Percentiles rank a stretch among this genome's conserved stretches.
Evolutionary conservation across 2,329 filamentous ascomycete genomes (phyloP).

Genomic region (Helminthosporium solani): DNA sequence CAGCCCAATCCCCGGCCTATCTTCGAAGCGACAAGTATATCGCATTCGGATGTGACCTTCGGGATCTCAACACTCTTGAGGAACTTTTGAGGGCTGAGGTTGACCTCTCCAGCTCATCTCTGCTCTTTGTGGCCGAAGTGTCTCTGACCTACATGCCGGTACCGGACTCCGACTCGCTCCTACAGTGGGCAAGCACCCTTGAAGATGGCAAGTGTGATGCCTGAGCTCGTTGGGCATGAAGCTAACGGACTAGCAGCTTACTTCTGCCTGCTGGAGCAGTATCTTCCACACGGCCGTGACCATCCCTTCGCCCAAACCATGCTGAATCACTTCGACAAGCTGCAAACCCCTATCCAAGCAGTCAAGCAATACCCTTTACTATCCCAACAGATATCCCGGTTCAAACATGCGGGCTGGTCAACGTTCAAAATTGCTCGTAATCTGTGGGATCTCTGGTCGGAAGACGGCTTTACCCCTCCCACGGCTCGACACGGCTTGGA

Average conservation of each 20-base stretch:
- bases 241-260: slow-evolving; percentile 54
- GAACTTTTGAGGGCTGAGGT: slow-evolving; percentile 60
- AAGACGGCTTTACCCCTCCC: slow-evolving; percentile 63
- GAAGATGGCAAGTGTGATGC: slow-evolving; percentile 58
- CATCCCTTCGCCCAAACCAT: slow-evolving; percentile 88
- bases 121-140: slow-evolving; percentile 86
- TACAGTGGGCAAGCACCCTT: slow-evolving; percentile 74
- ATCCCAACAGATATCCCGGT: slow-evolving; percentile 67
- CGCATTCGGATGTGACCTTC: slow-evolving; percentile 79
- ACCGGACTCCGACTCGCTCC: slow-evolving; percentile 68
- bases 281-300: slow-evolving; percentile 71
- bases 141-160: slow-evolving; percentile 89
- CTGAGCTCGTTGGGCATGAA: neutral
- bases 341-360: slow-evolving; percentile 75
- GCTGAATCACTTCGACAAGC: slow-evolving; percentile 78
- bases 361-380: slow-evolving; percentile 69
- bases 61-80: slow-evolving; percentile 64
- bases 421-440: slow-evolving; percentile 60
- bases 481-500: slow-evolving; percentile 65
- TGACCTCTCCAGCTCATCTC: slow-evolving; percentile 57
- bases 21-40: slow-evolving; percentile 66
- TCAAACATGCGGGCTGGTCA: slow-evolving; percentile 67
- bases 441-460: slow-evolving; percentile 81
- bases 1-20: slow-evolving; percentile 29
- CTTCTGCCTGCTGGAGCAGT: slow-evolving; percentile 86